Conservation (phyloP, 106 monocot genomes). For the Allium sativum region DNA sequence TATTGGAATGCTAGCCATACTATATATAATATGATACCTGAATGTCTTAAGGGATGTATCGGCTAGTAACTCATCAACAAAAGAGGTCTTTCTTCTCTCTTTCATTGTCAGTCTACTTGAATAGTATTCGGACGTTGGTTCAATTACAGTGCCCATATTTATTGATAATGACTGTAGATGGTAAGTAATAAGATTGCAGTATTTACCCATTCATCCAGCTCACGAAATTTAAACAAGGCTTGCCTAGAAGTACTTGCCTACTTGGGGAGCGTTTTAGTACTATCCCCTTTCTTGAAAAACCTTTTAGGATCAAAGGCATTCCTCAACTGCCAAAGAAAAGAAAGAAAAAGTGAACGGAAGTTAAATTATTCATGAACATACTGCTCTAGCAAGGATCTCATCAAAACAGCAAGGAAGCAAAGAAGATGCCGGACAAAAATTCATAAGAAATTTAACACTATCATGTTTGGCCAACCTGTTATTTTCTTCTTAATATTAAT, state of each 20-base stretch:
- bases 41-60: conserved; percentile 49
- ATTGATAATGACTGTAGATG: not conserved
- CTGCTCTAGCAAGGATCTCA: too few species aligned
- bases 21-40: conserved; percentile 24
- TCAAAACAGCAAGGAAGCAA: too few species aligned
- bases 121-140: conserved; percentile 67
- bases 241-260: conserved; percentile 72
- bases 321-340: conserved; percentile 37
- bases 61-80: conserved; percentile 68
- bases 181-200: not conserved
- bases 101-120: conserved; percentile 71
- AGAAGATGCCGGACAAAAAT: too few species aligned
- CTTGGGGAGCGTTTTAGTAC: conserved; percentile 42
- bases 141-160: conserved; percentile 78
- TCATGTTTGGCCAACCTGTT: too few species aligned
- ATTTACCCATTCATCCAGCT: too few species aligned
- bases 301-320: conserved; percentile 53
- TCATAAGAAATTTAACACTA: too few species aligned
- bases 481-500: too few species aligned
- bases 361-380: too few species aligned
- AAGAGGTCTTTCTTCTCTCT: conserved; percentile 77
- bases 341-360: too few species aligned
- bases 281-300: conserved; percentile 51
- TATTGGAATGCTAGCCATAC: too few species aligned
- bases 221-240: not conserved